Evolutionary conservation across 352 stramenopile genomes (phyloP).

Genomic region (Globisporangium iwayamae): DNA sequence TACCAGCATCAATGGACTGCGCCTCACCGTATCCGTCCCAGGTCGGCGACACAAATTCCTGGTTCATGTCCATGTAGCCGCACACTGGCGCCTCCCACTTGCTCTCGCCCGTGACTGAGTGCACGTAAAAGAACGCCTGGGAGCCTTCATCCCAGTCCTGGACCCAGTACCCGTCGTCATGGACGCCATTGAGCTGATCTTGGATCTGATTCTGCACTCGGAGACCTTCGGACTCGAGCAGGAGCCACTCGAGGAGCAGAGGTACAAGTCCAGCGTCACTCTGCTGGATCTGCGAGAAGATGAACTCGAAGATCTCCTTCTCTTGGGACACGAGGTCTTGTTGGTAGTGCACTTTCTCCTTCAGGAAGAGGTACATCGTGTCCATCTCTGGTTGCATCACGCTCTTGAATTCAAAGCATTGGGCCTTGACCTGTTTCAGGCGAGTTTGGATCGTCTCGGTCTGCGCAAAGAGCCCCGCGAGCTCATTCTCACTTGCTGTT

Average conservation of each 20-base stretch:
- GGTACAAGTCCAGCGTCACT: slow-evolving; percentile 55
- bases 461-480: slow-evolving; percentile 42
- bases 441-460: slow-evolving; percentile 44
- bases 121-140: slow-evolving; percentile 61
- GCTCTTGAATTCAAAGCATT: slow-evolving; percentile 70
- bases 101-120: slow-evolving; percentile 51
- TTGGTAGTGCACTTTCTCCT: slow-evolving; percentile 76
- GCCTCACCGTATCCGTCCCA: slow-evolving; percentile 15
- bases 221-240: slow-evolving; percentile 68
- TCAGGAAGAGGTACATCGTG: slow-evolving; percentile 74
- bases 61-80: slow-evolving; percentile 65
- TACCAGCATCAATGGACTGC: not conserved
- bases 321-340: slow-evolving; percentile 68
- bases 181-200: slow-evolving; percentile 37
- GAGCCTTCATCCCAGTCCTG: slow-evolving; percentile 65
- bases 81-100: slow-evolving; percentile 52
- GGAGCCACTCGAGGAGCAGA: slow-evolving; percentile 69
- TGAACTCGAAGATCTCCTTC: slow-evolving; percentile 57
- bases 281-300: slow-evolving; percentile 56
- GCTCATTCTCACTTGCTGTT: slow-evolving; percentile 33
- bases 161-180: slow-evolving; percentile 52
- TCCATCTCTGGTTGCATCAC: slow-evolving; percentile 58
- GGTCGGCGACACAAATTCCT: slow-evolving; percentile 38
- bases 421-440: slow-evolving; percentile 55
- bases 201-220: slow-evolving; percentile 66